Conservation (phyloP, 2,329 filamentous ascomycete species). For the Purpureocillium lavendulum region DNA sequence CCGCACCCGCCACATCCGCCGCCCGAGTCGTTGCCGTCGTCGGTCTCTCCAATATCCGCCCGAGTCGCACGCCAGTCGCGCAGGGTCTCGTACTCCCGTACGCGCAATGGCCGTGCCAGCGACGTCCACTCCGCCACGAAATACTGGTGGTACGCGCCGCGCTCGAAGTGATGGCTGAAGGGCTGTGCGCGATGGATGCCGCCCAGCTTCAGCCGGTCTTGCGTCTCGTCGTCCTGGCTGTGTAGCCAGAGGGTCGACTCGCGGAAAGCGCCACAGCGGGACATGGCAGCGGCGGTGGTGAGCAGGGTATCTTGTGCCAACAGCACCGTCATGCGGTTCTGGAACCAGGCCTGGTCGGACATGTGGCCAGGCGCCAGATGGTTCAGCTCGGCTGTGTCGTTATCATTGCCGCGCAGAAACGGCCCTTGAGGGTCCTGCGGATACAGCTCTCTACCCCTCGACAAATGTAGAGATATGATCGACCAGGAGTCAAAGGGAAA, state of each 20-base stretch:
- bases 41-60: slow-evolving; percentile 6
- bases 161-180: slow-evolving; percentile 29
- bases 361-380: slow-evolving; percentile 9
- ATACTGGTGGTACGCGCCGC: slow-evolving; percentile 18
- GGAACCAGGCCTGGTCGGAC: slow-evolving; percentile 20
- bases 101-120: slow-evolving; percentile 8
- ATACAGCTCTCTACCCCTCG: slow-evolving; percentile 26
- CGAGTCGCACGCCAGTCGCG: slow-evolving; percentile 13
- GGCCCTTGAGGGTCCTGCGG: slow-evolving; percentile 6
- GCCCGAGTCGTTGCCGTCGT: neutral
- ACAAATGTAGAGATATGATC: slow-evolving; percentile 27
- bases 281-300: slow-evolving; percentile 26
- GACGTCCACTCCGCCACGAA: slow-evolving; percentile 18
- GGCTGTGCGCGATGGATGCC: slow-evolving; percentile 34
- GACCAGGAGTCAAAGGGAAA: slow-evolving; percentile 37
- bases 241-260: slow-evolving; percentile 25
- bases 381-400: slow-evolving; percentile 1
- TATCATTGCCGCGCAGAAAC: no score
- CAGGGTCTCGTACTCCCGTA: slow-evolving; percentile 15
- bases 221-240: slow-evolving; percentile 10
- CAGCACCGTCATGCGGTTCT: slow-evolving; percentile 25
- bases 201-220: slow-evolving; percentile 26
- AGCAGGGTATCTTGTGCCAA: slow-evolving; percentile 20
- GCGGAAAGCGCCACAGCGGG: slow-evolving; percentile 16
- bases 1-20: slow-evolving; percentile 9